Base-by-base conservation (phyloP, 192 early-diverging fungal genomes). In the Dimargaris xerosporica region DNA sequence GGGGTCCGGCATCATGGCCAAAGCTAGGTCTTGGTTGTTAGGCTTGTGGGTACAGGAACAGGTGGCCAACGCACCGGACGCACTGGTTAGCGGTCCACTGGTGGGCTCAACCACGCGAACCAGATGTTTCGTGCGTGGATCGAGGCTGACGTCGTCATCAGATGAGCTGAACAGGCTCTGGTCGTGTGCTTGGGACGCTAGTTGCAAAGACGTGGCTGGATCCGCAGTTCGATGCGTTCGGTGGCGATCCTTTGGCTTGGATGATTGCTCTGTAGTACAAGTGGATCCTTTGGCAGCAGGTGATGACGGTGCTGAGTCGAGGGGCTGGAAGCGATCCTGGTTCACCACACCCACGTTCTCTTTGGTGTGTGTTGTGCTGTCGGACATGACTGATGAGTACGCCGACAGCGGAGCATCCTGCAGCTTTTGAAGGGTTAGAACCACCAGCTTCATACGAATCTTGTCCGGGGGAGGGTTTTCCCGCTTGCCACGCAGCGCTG, bases 401-500 rank as follows among this genome's bases (percentile, higher is more conserved):
- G 46, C 17, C 15, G 17, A 21, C 15, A 16, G 17, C 17, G 15
- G 46, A 21, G 17, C 46, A 28, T 53, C 52, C 52, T 53, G 52
- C 52, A 53, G 52, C 4, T 53, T 19, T 12, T 19, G n/a, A n/a
- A n/a, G 16, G 39, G 41, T 44, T 5, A 60, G n/a, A 5, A 60
- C 42, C 28, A 43, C 58, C n/a, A 60, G n/a, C 43, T 60, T 60
- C 41, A 60, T 41, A 3, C 58, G 58, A 34, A 60, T n/a, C 10
- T 34, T 26, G 43, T 19, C 30, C 5, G 34, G n/a, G 2, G 17
- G 12, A 44, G 17, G n/a, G 6, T 17, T 21, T 30, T 5, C 34
- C 11, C 31, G 25, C 23, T 31, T 21, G 39, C 28, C 26, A 5
- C 42, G 43, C 0, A 31, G 30, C 2, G n/a, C 26, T 11, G 58